Evolutionary conservation across 2,329 filamentous ascomycete genomes (phyloP).

Genomic region (Penicillium sp.): DNA sequence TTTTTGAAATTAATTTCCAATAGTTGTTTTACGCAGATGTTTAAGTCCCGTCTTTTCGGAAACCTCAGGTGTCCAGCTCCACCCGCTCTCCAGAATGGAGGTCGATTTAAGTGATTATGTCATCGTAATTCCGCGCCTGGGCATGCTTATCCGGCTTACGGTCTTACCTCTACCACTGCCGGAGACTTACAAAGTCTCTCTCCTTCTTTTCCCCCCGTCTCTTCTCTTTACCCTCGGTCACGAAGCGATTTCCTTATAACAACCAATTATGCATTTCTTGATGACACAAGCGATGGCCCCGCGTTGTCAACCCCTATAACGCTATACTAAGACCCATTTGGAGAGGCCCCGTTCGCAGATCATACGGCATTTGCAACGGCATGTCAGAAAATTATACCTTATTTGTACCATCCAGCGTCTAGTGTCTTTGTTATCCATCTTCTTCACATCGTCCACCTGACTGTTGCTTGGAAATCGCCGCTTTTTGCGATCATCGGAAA

Average conservation of each 20-base stretch:
- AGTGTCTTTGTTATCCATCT: neutral
- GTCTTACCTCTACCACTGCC: slow-evolving; percentile 10
- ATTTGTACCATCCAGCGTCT: slow-evolving; percentile 1
- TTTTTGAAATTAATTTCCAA: neutral
- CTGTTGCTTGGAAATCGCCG: slow-evolving; percentile 6
- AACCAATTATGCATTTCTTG: slow-evolving; percentile 1
- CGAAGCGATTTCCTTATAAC: slow-evolving; percentile 4
- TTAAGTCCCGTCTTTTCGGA: neutral
- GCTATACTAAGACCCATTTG: neutral
- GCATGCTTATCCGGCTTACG: too few relatives aligned
- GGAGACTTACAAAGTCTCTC: slow-evolving; percentile 10
- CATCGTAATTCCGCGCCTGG: slow-evolving; percentile 7
- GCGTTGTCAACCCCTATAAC: neutral
- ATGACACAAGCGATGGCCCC: neutral
- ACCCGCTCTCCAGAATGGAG: too few relatives aligned
- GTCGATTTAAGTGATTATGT: slow-evolving; percentile 18
- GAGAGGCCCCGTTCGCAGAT: slow-evolving; percentile 7
- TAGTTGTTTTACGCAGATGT: neutral
- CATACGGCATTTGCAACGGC: slow-evolving; percentile 5
- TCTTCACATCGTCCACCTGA: slow-evolving; percentile 5
- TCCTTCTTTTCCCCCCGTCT: neutral
- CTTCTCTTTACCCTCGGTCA: neutral
- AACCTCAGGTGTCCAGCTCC: slow-evolving; percentile 1
- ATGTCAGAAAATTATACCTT: neutral
- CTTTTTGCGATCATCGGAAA: slow-evolving; percentile 7